phyloP scores from a whole-genome alignment of 352 stramenopile genomes.

The Pythium rhizo-oryzae region DNA sequence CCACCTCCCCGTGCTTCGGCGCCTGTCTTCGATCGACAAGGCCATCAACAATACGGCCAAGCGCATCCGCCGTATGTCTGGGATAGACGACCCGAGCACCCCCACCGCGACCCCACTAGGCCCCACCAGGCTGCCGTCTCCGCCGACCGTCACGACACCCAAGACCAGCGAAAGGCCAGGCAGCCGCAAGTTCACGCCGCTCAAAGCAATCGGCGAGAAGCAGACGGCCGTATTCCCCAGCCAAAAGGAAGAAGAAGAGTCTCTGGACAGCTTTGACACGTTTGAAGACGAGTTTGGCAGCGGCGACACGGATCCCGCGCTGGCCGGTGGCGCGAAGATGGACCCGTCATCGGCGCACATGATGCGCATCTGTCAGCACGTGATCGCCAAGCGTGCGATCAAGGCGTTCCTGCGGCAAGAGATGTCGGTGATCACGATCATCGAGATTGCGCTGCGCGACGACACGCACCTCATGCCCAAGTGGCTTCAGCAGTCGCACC shows the following conservation, averaged over 20 bases:
- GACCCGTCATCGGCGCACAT: conserved; percentile 62
- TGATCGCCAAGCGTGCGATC: conserved; percentile 72
- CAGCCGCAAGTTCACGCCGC: conserved; percentile 35
- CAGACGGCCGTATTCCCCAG: conserved; percentile 8
- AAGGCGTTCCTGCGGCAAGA: conserved; percentile 64
- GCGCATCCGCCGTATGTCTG: conserved; percentile 53
- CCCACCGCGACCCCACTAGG: neutral
- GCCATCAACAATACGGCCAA: conserved; percentile 67
- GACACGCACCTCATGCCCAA: conserved; percentile 42
- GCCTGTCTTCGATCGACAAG: conserved; percentile 62
- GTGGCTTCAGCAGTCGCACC: conserved; percentile 16
- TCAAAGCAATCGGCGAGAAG: conserved; percentile 46
- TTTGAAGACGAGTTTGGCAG: conserved; percentile 29
- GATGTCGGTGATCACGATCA: conserved; percentile 61
- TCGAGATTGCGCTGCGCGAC: conserved; percentile 51
- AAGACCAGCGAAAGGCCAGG: conserved; percentile 2
- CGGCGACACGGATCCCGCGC: neutral
- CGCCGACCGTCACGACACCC: neutral
- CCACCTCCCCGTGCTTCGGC: conserved; percentile 35
- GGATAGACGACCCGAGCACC: conserved; percentile 23
- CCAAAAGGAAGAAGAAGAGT: conserved; percentile 9
- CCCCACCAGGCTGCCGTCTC: neutral
- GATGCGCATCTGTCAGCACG: conserved; percentile 70
- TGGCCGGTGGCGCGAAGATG: conserved; percentile 31
- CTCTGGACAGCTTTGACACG: conserved; percentile 17